A percentile compares a stretch with the other conserved stretches of the same genome.
Evolutionary conservation across 441 rosid species (phyloP).

Genomic region (Codiaeum variegatum): DNA sequence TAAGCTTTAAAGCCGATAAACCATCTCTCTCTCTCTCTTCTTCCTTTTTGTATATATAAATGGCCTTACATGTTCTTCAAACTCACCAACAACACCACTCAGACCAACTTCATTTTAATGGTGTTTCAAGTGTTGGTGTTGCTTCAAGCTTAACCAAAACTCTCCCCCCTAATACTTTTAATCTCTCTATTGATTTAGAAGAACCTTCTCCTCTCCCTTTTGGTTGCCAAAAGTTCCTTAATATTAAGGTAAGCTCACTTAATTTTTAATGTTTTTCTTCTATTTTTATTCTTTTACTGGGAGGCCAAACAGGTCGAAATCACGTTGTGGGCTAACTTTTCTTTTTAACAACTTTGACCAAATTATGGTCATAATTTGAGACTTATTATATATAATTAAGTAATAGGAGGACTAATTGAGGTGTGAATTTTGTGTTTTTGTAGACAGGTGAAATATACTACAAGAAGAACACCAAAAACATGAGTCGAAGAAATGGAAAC

Average conservation of each 20-base stretch:
- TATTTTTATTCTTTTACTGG: no score
- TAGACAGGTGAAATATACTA: constrained; percentile 12
- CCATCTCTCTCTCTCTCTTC: constrained; percentile 43
- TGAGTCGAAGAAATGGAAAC: constrained; percentile 66
- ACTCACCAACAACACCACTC: constrained; percentile 31
- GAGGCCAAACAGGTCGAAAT: no score
- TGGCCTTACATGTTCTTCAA: constrained; percentile 45
- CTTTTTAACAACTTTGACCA: no score
- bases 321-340: no score
- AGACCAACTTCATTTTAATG: constrained; percentile 10
- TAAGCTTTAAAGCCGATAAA: constrained; percentile 60
- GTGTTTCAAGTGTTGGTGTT: constrained; percentile 4
- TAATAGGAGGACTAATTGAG: no score
- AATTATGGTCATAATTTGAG: no score
- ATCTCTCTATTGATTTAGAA: constrained; percentile 9
- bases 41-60: constrained; percentile 40
- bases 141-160: constrained; percentile 15
- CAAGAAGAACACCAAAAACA: constrained; percentile 23
- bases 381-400: no score
- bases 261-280: neutral
- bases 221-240: constrained; percentile 19
- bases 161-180: neutral
- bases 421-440: neutral
- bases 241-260: constrained; percentile 30
- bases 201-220: constrained; percentile 19